Evolutionary conservation across 2,329 filamentous ascomycete species (phyloP).

Genomic region (Fusarium citri): DNA sequence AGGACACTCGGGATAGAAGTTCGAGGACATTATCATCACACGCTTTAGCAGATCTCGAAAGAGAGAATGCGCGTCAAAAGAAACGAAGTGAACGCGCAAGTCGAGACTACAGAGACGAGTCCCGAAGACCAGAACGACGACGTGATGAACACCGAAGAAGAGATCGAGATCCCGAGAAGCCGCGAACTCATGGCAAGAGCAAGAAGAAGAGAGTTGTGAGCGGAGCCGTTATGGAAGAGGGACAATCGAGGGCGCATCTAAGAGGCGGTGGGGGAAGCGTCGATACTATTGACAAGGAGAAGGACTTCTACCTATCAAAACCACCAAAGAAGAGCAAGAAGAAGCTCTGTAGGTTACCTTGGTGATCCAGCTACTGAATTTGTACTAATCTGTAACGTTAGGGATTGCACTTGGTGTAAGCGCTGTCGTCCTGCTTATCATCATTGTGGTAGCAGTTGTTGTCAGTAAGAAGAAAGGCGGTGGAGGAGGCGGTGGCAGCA

Average conservation of each 20-base stretch:
- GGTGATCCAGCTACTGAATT: not conserved
- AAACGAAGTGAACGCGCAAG: conserved; percentile 41
- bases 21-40: conserved; percentile 58
- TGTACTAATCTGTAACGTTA: conserved; percentile 46
- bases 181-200: conserved; percentile 53
- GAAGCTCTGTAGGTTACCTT: conserved; percentile 65
- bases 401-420: conserved; percentile 68
- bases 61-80: conserved; percentile 65
- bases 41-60: conserved; percentile 74
- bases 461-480: conserved; percentile 71
- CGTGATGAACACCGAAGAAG: conserved; percentile 40
- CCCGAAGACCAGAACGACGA: conserved; percentile 47
- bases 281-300: conserved; percentile 60
- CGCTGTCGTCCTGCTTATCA: conserved; percentile 70
- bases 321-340: conserved; percentile 65
- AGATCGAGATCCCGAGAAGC: conserved; percentile 42
- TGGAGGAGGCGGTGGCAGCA: conserved; percentile 56
- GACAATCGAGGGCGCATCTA: conserved; percentile 57
- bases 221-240: conserved; percentile 76
- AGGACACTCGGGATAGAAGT: conserved; percentile 49
- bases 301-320: conserved; percentile 59
- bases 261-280: conserved; percentile 57
- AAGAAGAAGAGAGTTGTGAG: conserved; percentile 75
- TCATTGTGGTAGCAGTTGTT: conserved; percentile 75
- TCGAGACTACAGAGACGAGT: conserved; percentile 42